Conservation (phyloP, 495 filamentous ascomycete species). For the Penicillium subrubescens region DNA sequence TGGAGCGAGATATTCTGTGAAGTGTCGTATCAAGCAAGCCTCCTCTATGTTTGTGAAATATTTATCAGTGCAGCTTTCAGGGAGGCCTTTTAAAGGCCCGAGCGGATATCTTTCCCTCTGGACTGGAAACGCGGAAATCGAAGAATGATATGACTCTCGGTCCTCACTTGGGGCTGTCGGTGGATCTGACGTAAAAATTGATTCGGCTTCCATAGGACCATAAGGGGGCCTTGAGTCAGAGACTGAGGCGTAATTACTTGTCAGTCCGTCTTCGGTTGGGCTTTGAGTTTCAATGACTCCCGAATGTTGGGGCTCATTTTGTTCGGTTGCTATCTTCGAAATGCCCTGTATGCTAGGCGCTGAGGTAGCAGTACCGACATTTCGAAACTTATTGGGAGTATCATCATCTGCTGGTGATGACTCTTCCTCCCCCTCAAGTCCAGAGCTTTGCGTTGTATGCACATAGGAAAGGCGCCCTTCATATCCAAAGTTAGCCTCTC, state of each 20-base stretch:
- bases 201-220: neutral
- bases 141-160: neutral
- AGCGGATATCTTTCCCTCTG: constrained; percentile 13
- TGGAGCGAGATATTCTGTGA: constrained; percentile 26
- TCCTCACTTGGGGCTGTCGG: neutral
- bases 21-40: constrained; percentile 34
- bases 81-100: neutral
- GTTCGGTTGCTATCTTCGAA: neutral
- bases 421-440: neutral
- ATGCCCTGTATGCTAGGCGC: neutral
- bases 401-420: neutral
- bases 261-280: neutral
- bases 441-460: neutral
- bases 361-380: neutral
- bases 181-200: neutral
- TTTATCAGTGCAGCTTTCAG: neutral
- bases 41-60: constrained; percentile 21
- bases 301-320: neutral
- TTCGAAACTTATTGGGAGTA: neutral
- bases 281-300: neutral
- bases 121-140: neutral
- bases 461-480: neutral
- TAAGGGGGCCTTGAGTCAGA: neutral
- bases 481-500: neutral
- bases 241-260: neutral